phyloP scores from a whole-genome alignment of 495 filamentous ascomycete genomes.

The Trichoderma erinaceum region DNA sequence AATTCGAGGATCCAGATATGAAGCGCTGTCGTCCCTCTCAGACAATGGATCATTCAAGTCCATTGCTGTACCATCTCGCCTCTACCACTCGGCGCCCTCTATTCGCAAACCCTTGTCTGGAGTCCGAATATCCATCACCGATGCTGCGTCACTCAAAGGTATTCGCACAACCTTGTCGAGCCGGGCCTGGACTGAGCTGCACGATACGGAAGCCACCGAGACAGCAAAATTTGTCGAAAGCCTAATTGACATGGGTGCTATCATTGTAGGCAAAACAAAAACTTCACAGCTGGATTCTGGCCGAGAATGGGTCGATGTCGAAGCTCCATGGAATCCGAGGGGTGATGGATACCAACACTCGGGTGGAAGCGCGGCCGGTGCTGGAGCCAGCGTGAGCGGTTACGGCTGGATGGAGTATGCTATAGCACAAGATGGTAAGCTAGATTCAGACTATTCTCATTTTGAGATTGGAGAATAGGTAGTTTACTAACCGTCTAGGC shows the following conservation, averaged over 20 bases:
- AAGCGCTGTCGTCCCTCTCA: constrained; percentile 10
- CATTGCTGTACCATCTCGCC: constrained; percentile 38
- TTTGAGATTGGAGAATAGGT: background rate
- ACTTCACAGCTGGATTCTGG: constrained; percentile 39
- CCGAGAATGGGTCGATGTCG: constrained; percentile 22
- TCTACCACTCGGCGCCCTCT: constrained; percentile 31
- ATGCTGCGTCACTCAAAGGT: constrained; percentile 41
- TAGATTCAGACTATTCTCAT: background rate
- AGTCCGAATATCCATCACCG: constrained; percentile 39
- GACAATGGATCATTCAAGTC: constrained; percentile 3
- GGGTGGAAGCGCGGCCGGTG: constrained; percentile 35
- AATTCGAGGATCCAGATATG: background rate
- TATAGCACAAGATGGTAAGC: constrained; percentile 35
- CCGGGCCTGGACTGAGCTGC: constrained; percentile 35
- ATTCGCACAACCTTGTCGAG: constrained; percentile 38
- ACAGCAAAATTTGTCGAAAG: constrained; percentile 33
- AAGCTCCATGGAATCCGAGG: constrained; percentile 43
- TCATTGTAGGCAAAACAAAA: constrained; percentile 45
- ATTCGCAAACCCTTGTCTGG: constrained; percentile 33
- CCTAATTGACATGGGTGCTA: constrained; percentile 39
- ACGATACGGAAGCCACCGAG: constrained; percentile 25
- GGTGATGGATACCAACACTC: constrained; percentile 44
- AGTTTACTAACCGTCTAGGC: constrained; percentile 9
- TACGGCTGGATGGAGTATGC: constrained; percentile 45
- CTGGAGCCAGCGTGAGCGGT: constrained; percentile 34